phyloP scores from a whole-genome alignment of 2,329 filamentous ascomycete species.

The Xylaria sp. region DNA sequence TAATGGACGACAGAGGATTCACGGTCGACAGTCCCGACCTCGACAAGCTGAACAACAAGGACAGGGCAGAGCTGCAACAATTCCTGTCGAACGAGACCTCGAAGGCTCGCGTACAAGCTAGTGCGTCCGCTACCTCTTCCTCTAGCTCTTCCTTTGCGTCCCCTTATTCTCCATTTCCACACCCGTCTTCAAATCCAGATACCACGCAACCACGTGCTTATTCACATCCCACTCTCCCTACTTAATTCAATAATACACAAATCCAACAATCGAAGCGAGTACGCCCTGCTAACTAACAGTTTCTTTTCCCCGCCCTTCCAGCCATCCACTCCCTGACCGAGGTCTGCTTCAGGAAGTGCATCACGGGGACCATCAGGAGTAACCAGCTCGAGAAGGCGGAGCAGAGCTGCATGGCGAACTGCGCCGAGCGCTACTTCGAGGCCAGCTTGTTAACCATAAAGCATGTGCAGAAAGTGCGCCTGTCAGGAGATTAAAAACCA shows the following conservation, averaged over 20 bases:
- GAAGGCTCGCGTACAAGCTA: conserved; percentile 73
- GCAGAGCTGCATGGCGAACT: conserved; percentile 88
- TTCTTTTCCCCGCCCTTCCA: conserved; percentile 42
- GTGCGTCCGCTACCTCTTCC: conserved; percentile 44
- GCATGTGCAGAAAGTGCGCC: conserved; percentile 75
- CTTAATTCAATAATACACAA: too few relatives aligned
- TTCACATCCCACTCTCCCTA: too few relatives aligned
- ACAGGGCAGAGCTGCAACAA: conserved; percentile 88
- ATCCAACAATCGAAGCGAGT: background rate
- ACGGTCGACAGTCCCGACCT: conserved; percentile 69
- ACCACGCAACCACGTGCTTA: background rate
- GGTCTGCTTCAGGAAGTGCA: conserved; percentile 95
- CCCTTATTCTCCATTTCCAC: too few relatives aligned
- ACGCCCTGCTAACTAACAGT: conserved; percentile 15
- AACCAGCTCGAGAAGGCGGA: conserved; percentile 80
- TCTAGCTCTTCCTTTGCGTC: too few relatives aligned
- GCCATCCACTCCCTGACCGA: conserved; percentile 70
- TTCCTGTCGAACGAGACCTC: conserved; percentile 87
- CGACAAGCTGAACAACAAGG: conserved; percentile 78
- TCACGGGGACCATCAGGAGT: conserved; percentile 76
- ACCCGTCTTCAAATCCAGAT: background rate
- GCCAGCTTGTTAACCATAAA: conserved; percentile 85
- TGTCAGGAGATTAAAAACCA: conserved; percentile 34
- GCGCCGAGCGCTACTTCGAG: conserved; percentile 93
- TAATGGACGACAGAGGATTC: conserved; percentile 37